Conservation (phyloP, 129 eudicot genomes). For the Scalesia atractyloides region DNA sequence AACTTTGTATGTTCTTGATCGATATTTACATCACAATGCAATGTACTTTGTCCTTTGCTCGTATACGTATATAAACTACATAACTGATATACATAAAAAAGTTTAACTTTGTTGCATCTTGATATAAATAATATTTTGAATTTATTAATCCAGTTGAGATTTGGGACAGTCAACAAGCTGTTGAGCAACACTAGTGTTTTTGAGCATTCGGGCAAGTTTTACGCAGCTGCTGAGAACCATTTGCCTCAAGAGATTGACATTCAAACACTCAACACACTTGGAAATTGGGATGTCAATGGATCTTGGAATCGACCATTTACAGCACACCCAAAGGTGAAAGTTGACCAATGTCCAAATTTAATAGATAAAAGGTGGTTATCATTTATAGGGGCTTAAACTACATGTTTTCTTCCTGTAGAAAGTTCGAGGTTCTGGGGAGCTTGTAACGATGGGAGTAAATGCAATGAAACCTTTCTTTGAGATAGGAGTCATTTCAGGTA, state of each 20-base stretch:
- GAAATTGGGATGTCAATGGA: slow-evolving; percentile 58
- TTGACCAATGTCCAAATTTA: not conserved
- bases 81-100: not conserved
- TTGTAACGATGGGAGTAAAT: slow-evolving; percentile 62
- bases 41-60: no score
- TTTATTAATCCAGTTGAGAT: slow-evolving; percentile 50
- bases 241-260: slow-evolving; percentile 68
- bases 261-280: slow-evolving; percentile 45
- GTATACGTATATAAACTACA: no score
- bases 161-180: slow-evolving; percentile 52
- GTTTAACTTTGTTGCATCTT: not conserved
- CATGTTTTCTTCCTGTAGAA: slow-evolving; percentile 41
- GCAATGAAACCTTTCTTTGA: slow-evolving; percentile 64
- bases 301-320: slow-evolving; percentile 73
- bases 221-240: slow-evolving; percentile 63
- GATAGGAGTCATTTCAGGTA: slow-evolving; percentile 66
- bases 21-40: not conserved
- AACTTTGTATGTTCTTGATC: slow-evolving; percentile 46
- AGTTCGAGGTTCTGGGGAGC: slow-evolving; percentile 72
- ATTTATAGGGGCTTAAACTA: not conserved
- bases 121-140: not conserved
- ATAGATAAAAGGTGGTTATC: not conserved
- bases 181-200: slow-evolving; percentile 67
- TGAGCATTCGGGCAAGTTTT: slow-evolving; percentile 65
- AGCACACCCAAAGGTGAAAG: slow-evolving; percentile 72